These are phyloP conservation scores for Populus euphratica DNA, from an alignment of 345 rosid genomes.

Conservation along the genomic window DNA sequence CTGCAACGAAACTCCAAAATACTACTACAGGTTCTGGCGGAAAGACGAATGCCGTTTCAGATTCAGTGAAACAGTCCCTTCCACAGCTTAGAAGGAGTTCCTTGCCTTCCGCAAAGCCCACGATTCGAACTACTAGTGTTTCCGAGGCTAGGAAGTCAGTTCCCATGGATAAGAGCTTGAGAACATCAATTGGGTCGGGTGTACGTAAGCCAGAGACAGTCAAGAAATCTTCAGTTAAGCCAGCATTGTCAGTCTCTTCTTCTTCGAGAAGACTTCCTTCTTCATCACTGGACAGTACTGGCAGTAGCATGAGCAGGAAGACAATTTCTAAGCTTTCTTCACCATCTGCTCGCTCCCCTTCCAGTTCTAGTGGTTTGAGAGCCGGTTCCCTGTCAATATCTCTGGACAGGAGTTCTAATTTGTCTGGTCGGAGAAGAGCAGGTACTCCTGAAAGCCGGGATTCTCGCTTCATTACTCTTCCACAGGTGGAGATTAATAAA, in stretches of 20 bases:
- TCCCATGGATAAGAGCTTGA: constrained; percentile 43
- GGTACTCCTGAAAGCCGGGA: constrained; percentile 68
- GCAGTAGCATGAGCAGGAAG: constrained; percentile 57
- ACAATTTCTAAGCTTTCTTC: constrained; percentile 58
- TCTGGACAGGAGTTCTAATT: constrained; percentile 57
- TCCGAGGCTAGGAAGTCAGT: constrained; percentile 50
- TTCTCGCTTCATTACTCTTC: constrained; percentile 80
- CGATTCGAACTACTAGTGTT: constrained; percentile 34
- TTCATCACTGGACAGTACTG: constrained; percentile 57
- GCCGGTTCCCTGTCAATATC: constrained; percentile 57
- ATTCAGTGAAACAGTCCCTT: constrained; percentile 63
- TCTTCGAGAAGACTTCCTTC: constrained; percentile 58
- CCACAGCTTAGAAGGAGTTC: constrained; percentile 81
- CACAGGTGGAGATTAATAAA: constrained; percentile 86
- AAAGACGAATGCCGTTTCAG: constrained; percentile 40
- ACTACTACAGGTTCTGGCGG: constrained; percentile 32
- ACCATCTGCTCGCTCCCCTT: constrained; percentile 57
- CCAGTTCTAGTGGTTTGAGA: constrained; percentile 67
- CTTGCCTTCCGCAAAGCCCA: constrained; percentile 59
- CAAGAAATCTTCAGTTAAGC: constrained; percentile 48
- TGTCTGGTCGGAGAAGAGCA: constrained; percentile 59
- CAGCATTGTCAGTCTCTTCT: constrained; percentile 40
- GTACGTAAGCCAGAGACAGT: constrained; percentile 40
- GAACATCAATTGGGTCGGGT: constrained; percentile 49
- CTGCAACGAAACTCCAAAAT: constrained; percentile 28